A percentile compares a stretch with the other conserved stretches of the same genome.
Conservation (phyloP, 129 eudicot genomes). For the Solidago caesia region DNA sequence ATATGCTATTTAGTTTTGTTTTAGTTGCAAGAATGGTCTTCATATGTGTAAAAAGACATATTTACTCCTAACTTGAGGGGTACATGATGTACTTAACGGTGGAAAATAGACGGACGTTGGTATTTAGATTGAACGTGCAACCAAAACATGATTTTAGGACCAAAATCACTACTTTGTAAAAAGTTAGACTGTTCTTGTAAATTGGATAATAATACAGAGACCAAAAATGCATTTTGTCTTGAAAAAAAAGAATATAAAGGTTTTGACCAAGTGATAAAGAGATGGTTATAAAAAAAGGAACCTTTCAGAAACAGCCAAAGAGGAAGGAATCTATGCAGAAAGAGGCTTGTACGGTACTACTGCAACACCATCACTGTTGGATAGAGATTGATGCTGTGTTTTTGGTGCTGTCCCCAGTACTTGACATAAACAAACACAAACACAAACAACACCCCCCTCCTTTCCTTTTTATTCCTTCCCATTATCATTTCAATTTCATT, state of each 20-base stretch:
- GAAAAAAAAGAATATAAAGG: background rate
- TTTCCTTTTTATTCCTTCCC: background rate
- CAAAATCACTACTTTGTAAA: too few species aligned
- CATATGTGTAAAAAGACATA: too few species aligned
- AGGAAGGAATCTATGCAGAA: conserved; percentile 43
- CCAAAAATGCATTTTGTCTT: too few species aligned
- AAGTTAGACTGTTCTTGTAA: too few species aligned
- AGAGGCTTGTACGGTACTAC: conserved; percentile 35
- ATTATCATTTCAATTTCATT: background rate
- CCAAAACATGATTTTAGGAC: too few species aligned
- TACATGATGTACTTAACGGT: too few species aligned
- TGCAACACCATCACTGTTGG: conserved; percentile 38
- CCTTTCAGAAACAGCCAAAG: conserved; percentile 37
- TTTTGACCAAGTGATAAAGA: conserved; percentile 35
- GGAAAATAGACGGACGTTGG: too few species aligned
- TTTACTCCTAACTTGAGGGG: too few species aligned
- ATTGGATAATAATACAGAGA: too few species aligned
- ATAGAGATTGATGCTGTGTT: conserved; percentile 44
- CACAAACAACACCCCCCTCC: conserved; percentile 31
- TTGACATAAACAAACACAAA: conserved; percentile 36
- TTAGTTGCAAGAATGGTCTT: too few species aligned
- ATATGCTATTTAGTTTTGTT: too few species aligned
- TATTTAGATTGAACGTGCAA: too few species aligned
- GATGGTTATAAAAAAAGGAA: conserved; percentile 28
- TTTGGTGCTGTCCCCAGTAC: conserved; percentile 45